Evolutionary conservation across 2,329 filamentous ascomycete genomes (phyloP), one percentile per base, ranked within the genome.

Genomic region (Aspergillus costaricaensis): DNA sequence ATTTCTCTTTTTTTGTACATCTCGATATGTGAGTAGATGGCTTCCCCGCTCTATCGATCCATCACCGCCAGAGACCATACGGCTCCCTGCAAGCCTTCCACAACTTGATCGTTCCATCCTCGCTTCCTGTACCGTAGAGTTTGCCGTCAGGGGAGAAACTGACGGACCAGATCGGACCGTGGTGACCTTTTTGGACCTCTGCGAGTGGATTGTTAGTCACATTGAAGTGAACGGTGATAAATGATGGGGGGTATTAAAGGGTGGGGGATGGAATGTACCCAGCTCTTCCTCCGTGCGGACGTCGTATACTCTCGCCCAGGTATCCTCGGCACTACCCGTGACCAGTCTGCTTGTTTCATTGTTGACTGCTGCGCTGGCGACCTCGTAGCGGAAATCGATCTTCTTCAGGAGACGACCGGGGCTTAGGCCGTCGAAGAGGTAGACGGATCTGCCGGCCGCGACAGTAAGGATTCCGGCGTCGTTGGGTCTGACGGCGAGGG

Each of bases 71-170:
- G 19, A 90, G 75, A 15, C 87, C 87, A 71, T 89, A 89, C 2
- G 85, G 81, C 48, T 86, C 86, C 49, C 81, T 80, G 54, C 86
- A 87, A 62, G 86, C 86, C 74, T 90, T 90, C 87, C 87, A 90
- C 67, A 99, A 82, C 80, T 99, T 99, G 76, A 99, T 96, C 0
- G 95, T 99, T 43, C 95, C 95, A 71, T 99, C 95, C 74, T 99
- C 95, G 52, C 93, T 97, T 30, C 91, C 95, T 1, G 95, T 99
- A 1, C 93, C 95, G 73, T 98, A 99, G 7, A 99, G 81, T 74
- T 96, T 97, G 50, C 93, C 93, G 72, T 99, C 95, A 0, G 95
- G 95, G 0, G 93, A 95, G 77, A 96, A 99, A 59, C 90, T 89
- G 61, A 96, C 88, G 5, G 92, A 96, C 95, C 95, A 99, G 63